Conservation (phyloP, 768 basidiomycete genomes). For the Boletus rex-veris region DNA sequence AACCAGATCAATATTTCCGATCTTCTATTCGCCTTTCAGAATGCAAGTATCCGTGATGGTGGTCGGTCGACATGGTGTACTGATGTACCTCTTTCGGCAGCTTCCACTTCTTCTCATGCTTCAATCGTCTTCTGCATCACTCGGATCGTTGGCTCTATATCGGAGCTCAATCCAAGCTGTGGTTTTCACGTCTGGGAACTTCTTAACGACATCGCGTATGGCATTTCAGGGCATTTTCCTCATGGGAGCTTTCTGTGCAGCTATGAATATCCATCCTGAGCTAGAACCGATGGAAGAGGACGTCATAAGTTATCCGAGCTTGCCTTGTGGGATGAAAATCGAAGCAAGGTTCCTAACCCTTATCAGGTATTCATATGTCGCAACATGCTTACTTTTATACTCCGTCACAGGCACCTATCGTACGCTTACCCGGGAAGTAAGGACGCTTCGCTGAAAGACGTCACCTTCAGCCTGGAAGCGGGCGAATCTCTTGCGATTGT, state of each 20-base stretch:
- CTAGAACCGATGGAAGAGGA: slow-evolving; percentile 61
- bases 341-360: slow-evolving; percentile 54
- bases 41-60: slow-evolving; percentile 45
- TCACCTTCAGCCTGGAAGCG: slow-evolving; percentile 65
- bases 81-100: slow-evolving; percentile 36
- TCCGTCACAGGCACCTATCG: slow-evolving; percentile 47
- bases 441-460: slow-evolving; percentile 63
- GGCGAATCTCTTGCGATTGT: slow-evolving; percentile 86
- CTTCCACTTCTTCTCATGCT: slow-evolving; percentile 71
- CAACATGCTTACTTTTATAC: slow-evolving; percentile 12
- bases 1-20: slow-evolving; percentile 62
- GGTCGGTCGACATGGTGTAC: slow-evolving; percentile 6
- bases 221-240: slow-evolving; percentile 85
- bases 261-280: slow-evolving; percentile 64
- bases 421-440: slow-evolving; percentile 79
- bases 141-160: slow-evolving; percentile 81
- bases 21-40: slow-evolving; percentile 61
- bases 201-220: slow-evolving; percentile 64
- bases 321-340: slow-evolving; percentile 61
- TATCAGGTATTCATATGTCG: slow-evolving; percentile 6
- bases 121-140: slow-evolving; percentile 66
- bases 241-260: slow-evolving; percentile 82
- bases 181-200: slow-evolving; percentile 58
- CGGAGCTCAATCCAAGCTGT: slow-evolving; percentile 74
- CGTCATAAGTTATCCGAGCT: slow-evolving; percentile 43